These are phyloP conservation scores for Daldinia caldariorum DNA, from an alignment of 495 filamentous ascomycete species.

Conservation along the genomic window DNA sequence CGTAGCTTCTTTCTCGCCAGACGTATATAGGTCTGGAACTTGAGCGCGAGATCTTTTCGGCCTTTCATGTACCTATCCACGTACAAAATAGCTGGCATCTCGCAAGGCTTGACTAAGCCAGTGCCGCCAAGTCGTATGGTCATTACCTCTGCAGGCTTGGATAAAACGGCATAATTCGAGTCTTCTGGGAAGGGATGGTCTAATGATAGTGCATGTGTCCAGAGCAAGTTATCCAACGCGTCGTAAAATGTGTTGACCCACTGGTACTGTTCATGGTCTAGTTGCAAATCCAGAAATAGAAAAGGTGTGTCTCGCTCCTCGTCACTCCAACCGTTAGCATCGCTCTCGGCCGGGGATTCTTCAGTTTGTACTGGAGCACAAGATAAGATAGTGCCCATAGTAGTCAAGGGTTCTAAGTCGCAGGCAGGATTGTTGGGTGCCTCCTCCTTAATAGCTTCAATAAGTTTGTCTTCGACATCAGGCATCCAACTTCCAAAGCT, in stretches of 20 bases:
- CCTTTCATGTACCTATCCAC: constrained; percentile 78
- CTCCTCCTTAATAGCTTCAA: constrained; percentile 43
- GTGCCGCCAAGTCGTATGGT: constrained; percentile 65
- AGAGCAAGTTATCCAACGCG: constrained; percentile 74
- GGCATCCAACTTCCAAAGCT: constrained; percentile 38
- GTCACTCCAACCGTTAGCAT: constrained; percentile 42
- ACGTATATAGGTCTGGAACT: constrained; percentile 53
- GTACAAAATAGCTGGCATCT: constrained; percentile 77
- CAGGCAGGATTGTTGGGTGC: constrained; percentile 29
- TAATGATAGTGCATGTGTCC: constrained; percentile 54
- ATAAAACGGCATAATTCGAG: constrained; percentile 60
- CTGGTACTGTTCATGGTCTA: constrained; percentile 41
- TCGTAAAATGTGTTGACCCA: constrained; percentile 71
- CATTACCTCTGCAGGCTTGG: constrained; percentile 73
- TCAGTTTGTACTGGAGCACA: constrained; percentile 33
- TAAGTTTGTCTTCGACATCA: constrained; percentile 45
- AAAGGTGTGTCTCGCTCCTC: constrained; percentile 55
- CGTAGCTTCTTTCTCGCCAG: constrained; percentile 41
- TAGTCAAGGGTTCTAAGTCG: constrained; percentile 46
- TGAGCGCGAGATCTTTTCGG: constrained; percentile 60
- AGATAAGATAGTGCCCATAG: constrained; percentile 35
- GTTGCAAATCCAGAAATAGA: constrained; percentile 51
- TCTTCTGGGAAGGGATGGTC: constrained; percentile 52
- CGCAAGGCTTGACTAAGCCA: constrained; percentile 60
- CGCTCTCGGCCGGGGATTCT: constrained; percentile 18